These are phyloP conservation scores for Raphidocelis subcapitata DNA, from an alignment of 139 green algal species.

Conservation along the genomic window DNA sequence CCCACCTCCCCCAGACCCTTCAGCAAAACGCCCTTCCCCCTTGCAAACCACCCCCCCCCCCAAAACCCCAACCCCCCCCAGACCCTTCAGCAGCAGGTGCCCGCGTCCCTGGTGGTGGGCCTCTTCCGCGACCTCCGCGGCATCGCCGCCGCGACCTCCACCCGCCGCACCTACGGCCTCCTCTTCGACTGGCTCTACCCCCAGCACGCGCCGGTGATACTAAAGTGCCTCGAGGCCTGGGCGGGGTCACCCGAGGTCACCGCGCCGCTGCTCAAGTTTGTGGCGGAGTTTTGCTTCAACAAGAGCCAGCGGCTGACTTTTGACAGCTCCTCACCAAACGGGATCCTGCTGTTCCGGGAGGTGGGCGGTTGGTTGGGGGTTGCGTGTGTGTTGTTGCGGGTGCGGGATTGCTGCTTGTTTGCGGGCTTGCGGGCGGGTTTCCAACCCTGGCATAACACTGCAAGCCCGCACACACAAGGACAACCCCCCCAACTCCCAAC, in stretches of 20 bases:
- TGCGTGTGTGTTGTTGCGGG: neutral
- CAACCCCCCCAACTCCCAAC: too few relatives aligned
- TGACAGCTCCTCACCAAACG: constrained; percentile 92
- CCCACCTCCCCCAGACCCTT: too few relatives aligned
- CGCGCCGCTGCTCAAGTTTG: constrained; percentile 95
- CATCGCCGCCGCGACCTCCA: constrained; percentile 88
- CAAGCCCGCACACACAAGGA: too few relatives aligned
- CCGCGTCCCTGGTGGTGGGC: constrained; percentile 71
- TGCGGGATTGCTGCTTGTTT: neutral
- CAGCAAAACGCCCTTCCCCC: too few relatives aligned
- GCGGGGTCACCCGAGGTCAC: constrained; percentile 48
- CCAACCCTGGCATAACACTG: too few relatives aligned
- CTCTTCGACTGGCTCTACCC: constrained; percentile 99
- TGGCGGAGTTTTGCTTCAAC: constrained; percentile 96
- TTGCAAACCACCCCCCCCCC: too few relatives aligned
- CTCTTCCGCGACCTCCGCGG: constrained; percentile 94
- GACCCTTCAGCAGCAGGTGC: constrained; percentile 52
- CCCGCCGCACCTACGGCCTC: constrained; percentile 73
- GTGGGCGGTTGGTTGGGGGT: constrained; percentile 73
- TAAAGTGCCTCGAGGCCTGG: constrained; percentile 38
- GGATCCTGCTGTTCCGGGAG: constrained; percentile 88
- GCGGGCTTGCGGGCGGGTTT: neutral
- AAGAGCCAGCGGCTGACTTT: constrained; percentile 96
- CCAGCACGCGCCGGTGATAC: constrained; percentile 78
- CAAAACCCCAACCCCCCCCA: neutral